A percentile compares a stretch with the other conserved stretches of the same genome.
These are phyloP conservation scores for Penicillium polonicum DNA, from an alignment of 2,329 filamentous ascomycete genomes.

Conservation along the genomic window DNA sequence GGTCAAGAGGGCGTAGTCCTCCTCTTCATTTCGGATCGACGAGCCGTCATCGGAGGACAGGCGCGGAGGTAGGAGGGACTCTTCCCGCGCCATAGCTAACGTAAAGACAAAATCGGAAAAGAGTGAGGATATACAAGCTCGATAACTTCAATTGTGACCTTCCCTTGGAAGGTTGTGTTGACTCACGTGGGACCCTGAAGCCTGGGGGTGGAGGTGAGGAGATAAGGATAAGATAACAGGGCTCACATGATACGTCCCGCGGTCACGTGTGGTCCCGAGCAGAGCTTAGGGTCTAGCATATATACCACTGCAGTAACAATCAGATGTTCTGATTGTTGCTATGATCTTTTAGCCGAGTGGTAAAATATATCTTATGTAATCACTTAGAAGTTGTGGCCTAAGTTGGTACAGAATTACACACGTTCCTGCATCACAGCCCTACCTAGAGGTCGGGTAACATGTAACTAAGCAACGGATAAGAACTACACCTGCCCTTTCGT, in stretches of 20 bases:
- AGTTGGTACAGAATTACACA: no score
- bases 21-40: constrained; percentile 56
- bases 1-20: constrained; percentile 63
- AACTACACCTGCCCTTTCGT: neutral
- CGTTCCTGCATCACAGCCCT: neutral
- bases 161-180: neutral
- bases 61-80: constrained; percentile 55
- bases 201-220: constrained; percentile 4
- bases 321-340: no score
- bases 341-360: no score
- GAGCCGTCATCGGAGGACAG: constrained; percentile 57
- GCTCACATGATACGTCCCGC: constrained; percentile 12
- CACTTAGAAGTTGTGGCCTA: no score
- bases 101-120: neutral
- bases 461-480: neutral
- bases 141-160: neutral
- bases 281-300: no score
- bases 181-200: constrained; percentile 2
- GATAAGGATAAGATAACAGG: constrained; percentile 10
- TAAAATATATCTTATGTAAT: no score
- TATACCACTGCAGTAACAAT: no score
- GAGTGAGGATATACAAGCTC: neutral
- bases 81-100: constrained; percentile 41
- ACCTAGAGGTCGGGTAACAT: neutral
- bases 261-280: neutral